Percentiles rank a stretch among this genome's conserved stretches.
Conservation (phyloP, 1,284 basidiomycete genomes). For the Irpex sp. region DNA sequence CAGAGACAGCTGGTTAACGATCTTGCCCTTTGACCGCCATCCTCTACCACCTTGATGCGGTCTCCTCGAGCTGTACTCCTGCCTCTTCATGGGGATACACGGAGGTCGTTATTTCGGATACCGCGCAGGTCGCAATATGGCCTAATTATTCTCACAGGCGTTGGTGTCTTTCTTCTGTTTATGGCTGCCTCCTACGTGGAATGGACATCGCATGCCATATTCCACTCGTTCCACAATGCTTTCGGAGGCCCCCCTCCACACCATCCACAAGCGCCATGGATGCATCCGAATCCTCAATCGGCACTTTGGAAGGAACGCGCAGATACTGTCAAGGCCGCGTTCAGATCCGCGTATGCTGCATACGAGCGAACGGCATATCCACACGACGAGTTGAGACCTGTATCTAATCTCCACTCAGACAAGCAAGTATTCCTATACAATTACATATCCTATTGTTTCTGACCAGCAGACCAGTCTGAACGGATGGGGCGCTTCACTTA, state of each 20-base stretch:
- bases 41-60: background rate
- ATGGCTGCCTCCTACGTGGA: background rate
- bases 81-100: background rate
- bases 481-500: slow-evolving; percentile 75
- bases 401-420: slow-evolving; percentile 30
- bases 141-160: background rate
- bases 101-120: background rate
- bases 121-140: background rate
- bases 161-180: background rate
- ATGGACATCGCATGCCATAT: background rate
- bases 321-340: slow-evolving; percentile 48
- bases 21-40: background rate
- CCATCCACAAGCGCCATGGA: background rate
- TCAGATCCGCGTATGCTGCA: slow-evolving; percentile 47
- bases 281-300: background rate
- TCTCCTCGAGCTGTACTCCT: background rate
- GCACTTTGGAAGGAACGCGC: slow-evolving; percentile 18
- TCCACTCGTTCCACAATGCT: background rate
- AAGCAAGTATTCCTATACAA: slow-evolving; percentile 18
- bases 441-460: background rate
- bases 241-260: background rate
- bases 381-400: slow-evolving; percentile 50
- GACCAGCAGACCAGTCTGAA: slow-evolving; percentile 39
- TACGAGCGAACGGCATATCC: slow-evolving; percentile 51
- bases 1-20: background rate